A percentile compares a stretch with the other conserved stretches of the same genome.
phyloP scores from a whole-genome alignment of 768 basidiomycete species.

The Amanita thiersii region DNA sequence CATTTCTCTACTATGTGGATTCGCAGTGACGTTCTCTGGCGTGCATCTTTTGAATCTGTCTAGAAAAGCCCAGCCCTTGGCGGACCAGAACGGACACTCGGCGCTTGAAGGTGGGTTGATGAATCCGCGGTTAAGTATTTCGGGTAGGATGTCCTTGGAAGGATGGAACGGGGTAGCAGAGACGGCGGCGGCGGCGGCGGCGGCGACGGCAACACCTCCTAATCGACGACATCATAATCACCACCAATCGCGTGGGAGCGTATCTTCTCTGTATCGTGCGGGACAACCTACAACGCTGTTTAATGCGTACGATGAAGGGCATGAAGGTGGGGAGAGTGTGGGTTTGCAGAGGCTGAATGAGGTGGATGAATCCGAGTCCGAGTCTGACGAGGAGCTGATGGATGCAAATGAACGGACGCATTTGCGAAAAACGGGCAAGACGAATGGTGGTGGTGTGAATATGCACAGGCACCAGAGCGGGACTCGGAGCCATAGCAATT shows the following conservation, averaged over 20 bases:
- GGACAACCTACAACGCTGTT: slow-evolving; percentile 63
- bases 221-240: slow-evolving; percentile 21
- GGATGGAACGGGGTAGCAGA: slow-evolving; percentile 47
- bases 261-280: slow-evolving; percentile 58
- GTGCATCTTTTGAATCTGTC: slow-evolving; percentile 92
- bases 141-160: slow-evolving; percentile 76
- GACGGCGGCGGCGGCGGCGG: slow-evolving; percentile 13
- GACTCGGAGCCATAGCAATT: slow-evolving; percentile 49
- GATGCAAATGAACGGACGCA: slow-evolving; percentile 40
- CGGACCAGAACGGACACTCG: slow-evolving; percentile 36
- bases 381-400: slow-evolving; percentile 39
- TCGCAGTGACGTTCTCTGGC: slow-evolving; percentile 90
- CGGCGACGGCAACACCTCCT: slow-evolving; percentile 24
- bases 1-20: slow-evolving; percentile 82
- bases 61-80: slow-evolving; percentile 41
- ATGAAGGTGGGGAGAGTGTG: slow-evolving; percentile 26
- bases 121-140: slow-evolving; percentile 74
- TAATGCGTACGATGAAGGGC: slow-evolving; percentile 59
- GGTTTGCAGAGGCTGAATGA: slow-evolving; percentile 61
- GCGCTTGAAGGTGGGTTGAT: slow-evolving; percentile 60
- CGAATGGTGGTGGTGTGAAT: slow-evolving; percentile 2
- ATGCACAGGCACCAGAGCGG: slow-evolving; percentile 21
- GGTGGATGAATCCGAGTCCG: slow-evolving; percentile 53
- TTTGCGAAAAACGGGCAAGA: slow-evolving; percentile 19
- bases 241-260: slow-evolving; percentile 49